Percentiles rank a stretch among this genome's conserved stretches.
These are phyloP conservation scores for Dentipellis sp. DNA, from an alignment of 768 basidiomycete species.

Conservation along the genomic window DNA sequence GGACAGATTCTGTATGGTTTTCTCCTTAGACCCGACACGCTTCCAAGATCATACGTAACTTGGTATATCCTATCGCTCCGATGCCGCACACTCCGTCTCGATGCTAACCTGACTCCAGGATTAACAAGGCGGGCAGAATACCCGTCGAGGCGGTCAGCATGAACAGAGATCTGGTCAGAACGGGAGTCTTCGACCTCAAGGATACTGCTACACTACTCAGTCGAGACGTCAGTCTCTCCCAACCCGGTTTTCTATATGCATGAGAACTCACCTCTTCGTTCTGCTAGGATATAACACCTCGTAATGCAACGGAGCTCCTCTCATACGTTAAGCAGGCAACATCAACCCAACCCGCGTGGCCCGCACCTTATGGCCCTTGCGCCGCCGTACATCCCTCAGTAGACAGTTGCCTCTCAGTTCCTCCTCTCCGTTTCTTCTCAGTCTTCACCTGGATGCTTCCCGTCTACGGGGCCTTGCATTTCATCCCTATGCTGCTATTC, in stretches of 20 bases:
- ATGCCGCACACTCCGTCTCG: background rate
- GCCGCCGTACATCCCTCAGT: constrained; percentile 70
- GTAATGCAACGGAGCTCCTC: constrained; percentile 41
- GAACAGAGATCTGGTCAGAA: constrained; percentile 51
- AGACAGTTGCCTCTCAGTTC: constrained; percentile 50
- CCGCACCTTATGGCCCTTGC: constrained; percentile 50
- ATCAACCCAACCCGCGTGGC: constrained; percentile 27
- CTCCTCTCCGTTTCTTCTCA: constrained; percentile 61
- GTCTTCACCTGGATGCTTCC: constrained; percentile 82
- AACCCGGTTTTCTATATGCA: background rate
- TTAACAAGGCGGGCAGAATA: constrained; percentile 57
- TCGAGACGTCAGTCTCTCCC: background rate
- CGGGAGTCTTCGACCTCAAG: constrained; percentile 43
- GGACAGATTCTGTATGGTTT: constrained; percentile 82
- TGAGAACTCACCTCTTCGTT: background rate
- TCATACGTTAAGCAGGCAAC: constrained; percentile 30
- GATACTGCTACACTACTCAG: constrained; percentile 46
- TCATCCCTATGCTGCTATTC: constrained; percentile 81
- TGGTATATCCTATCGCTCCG: constrained; percentile 42
- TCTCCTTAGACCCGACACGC: constrained; percentile 72
- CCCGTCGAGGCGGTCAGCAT: constrained; percentile 49
- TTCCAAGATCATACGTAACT: constrained; percentile 63
- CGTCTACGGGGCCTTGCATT: constrained; percentile 83
- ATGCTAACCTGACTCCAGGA: constrained; percentile 38
- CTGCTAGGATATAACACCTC: constrained; percentile 40